These are phyloP conservation scores for Claviceps maximensis DNA, from an alignment of 2,329 filamentous ascomycete species.

Conservation along the genomic window DNA sequence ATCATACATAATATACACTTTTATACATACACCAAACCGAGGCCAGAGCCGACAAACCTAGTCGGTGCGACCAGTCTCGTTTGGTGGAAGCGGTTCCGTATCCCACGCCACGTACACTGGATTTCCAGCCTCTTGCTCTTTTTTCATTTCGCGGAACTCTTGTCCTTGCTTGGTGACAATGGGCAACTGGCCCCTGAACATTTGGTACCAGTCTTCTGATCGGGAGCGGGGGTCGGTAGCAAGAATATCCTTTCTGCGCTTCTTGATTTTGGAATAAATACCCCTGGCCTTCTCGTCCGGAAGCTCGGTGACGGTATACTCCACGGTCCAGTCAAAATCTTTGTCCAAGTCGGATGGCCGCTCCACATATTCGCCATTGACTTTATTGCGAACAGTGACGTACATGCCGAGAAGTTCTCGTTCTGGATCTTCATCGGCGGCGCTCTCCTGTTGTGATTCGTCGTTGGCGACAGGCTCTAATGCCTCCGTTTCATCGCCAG, in stretches of 20 bases:
- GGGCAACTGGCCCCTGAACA: constrained; percentile 30
- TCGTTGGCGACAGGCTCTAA: too few relatives aligned
- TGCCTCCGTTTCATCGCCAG: too few relatives aligned
- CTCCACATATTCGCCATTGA: constrained; percentile 50
- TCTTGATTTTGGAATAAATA: constrained; percentile 44
- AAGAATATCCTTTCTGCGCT: constrained; percentile 38
- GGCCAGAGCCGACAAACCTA: too few relatives aligned
- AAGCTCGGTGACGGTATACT: constrained; percentile 63
- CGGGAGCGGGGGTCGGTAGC: constrained; percentile 27
- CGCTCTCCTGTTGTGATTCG: not conserved
- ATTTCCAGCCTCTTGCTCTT: constrained; percentile 33
- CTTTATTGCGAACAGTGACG: constrained; percentile 56
- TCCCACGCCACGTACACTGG: constrained; percentile 36
- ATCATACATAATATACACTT: too few relatives aligned
- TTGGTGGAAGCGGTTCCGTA: constrained; percentile 15
- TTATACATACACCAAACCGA: too few relatives aligned
- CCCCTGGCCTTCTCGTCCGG: constrained; percentile 25
- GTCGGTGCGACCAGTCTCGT: too few relatives aligned
- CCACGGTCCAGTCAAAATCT: constrained; percentile 51
- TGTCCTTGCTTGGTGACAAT: constrained; percentile 39
- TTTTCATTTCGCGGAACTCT: constrained; percentile 40
- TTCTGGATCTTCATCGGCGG: constrained; percentile 2
- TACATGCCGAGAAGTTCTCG: constrained; percentile 51
- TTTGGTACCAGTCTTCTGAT: constrained; percentile 30
- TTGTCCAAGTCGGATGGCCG: constrained; percentile 39